phyloP scores from a whole-genome alignment of 2,329 filamentous ascomycete species.

The Colletotrichum sp. region DNA sequence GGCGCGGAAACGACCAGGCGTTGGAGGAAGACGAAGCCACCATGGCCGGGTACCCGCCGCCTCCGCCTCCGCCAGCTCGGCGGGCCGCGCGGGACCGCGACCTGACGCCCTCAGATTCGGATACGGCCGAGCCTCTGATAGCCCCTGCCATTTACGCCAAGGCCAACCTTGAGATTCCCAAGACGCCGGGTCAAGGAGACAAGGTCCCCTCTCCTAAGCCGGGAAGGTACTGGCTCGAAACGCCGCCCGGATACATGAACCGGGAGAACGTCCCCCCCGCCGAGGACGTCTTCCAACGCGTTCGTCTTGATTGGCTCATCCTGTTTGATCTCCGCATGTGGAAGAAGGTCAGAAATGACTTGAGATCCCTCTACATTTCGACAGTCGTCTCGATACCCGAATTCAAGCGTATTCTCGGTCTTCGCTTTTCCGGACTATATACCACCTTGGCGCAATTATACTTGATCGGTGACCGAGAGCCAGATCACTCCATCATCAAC shows the following conservation, averaged over 20 bases:
- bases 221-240: slow-evolving; percentile 85
- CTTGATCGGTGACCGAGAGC: slow-evolving; percentile 92
- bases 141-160: slow-evolving; percentile 67
- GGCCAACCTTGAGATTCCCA: slow-evolving; percentile 76
- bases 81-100: slow-evolving; percentile 57
- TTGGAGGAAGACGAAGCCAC: slow-evolving; percentile 80
- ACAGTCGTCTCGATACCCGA: slow-evolving; percentile 94
- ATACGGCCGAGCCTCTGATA: slow-evolving; percentile 72
- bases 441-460: slow-evolving; percentile 93
- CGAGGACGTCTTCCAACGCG: slow-evolving; percentile 88
- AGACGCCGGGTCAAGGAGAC: slow-evolving; percentile 69
- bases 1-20: slow-evolving; percentile 65
- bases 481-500: slow-evolving; percentile 98
- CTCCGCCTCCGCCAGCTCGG: slow-evolving; percentile 59
- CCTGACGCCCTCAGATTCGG: slow-evolving; percentile 74
- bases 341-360: slow-evolving; percentile 91
- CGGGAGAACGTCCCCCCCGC: slow-evolving; percentile 69
- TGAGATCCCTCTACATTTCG: slow-evolving; percentile 93
- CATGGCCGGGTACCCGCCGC: slow-evolving; percentile 74
- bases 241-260: slow-evolving; percentile 71
- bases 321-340: slow-evolving; percentile 94
- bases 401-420: slow-evolving; percentile 91
- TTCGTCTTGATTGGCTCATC: slow-evolving; percentile 92
- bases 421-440: slow-evolving; percentile 95
- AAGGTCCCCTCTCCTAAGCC: slow-evolving; percentile 63